Percentiles rank a stretch among this genome's conserved stretches.
Evolutionary conservation across 78 protist genomes (phyloP).

Genomic region (Tieghemostelium lacteum): DNA sequence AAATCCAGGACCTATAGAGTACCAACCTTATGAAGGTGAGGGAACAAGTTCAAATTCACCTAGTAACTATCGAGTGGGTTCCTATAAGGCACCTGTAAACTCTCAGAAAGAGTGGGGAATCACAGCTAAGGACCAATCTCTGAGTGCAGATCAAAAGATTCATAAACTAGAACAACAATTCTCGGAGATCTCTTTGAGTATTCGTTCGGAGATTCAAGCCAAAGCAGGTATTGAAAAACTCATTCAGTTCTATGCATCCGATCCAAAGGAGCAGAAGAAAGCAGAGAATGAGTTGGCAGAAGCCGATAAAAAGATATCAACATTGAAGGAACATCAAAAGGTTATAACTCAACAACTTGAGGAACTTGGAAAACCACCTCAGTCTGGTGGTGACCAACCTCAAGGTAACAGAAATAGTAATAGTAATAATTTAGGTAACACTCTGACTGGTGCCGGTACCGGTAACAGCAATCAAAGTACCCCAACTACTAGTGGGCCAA

Average conservation of each 20-base stretch:
- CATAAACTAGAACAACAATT: constrained; percentile 68
- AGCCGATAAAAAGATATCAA: constrained; percentile 41
- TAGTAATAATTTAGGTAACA: neutral
- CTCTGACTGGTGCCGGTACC: constrained; percentile 17
- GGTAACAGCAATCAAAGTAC: neutral
- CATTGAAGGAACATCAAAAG: constrained; percentile 38
- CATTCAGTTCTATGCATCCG: constrained; percentile 74
- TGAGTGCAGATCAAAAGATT: constrained; percentile 24
- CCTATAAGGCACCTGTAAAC: constrained; percentile 43
- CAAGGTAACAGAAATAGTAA: neutral
- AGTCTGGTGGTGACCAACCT: neutral
- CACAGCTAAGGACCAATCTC: constrained; percentile 28
- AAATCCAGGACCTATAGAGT: constrained; percentile 57
- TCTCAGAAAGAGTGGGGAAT: constrained; percentile 78
- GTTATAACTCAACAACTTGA: constrained; percentile 47
- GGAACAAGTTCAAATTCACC: constrained; percentile 2
- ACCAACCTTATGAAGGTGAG: constrained; percentile 66
- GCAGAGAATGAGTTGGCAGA: constrained; percentile 74
- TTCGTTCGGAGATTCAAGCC: constrained; percentile 62
- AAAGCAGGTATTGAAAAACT: constrained; percentile 67
- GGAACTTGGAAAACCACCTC: constrained; percentile 37
- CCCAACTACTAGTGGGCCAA: too few relatives aligned
- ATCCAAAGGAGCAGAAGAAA: constrained; percentile 81
- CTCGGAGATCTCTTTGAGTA: constrained; percentile 34
- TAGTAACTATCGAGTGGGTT: constrained; percentile 34